Evolutionary conservation across 768 basidiomycete species (phyloP).

Genomic region (Dendrothele bispora): DNA sequence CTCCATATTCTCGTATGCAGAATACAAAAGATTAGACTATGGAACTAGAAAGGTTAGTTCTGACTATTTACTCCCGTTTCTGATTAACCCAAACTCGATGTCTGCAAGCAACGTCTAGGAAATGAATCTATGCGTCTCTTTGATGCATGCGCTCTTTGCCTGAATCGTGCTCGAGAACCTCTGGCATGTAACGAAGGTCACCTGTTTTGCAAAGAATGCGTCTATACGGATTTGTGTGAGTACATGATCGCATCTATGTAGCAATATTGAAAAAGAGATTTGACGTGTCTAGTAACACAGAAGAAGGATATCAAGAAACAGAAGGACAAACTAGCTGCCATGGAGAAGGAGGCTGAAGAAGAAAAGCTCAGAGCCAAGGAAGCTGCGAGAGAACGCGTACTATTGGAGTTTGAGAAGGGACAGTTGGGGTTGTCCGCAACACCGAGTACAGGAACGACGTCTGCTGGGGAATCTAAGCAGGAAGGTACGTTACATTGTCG

Average conservation of each 20-base stretch:
- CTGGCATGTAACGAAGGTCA: constrained; percentile 85
- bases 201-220: constrained; percentile 95
- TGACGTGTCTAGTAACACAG: constrained; percentile 62
- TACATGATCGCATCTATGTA: constrained; percentile 7
- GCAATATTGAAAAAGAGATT: neutral
- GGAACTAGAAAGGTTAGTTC: constrained; percentile 70
- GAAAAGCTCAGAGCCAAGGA: constrained; percentile 68
- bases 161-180: constrained; percentile 81
- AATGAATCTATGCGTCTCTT: constrained; percentile 92
- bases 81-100: neutral
- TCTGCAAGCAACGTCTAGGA: constrained; percentile 68
- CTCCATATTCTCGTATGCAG: constrained; percentile 87
- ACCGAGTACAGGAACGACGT: constrained; percentile 36
- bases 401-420: constrained; percentile 86
- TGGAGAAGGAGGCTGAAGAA: constrained; percentile 78
- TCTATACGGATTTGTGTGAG: constrained; percentile 80
- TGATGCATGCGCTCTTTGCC: constrained; percentile 88
- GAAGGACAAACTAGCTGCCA: constrained; percentile 70
- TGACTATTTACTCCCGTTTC: neutral
- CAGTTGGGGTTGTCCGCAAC: constrained; percentile 59
- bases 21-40: constrained; percentile 83
- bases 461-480: constrained; percentile 37
- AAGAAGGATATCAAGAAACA: constrained; percentile 93
- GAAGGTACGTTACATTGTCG: constrained; percentile 24
- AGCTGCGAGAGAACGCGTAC: constrained; percentile 84